Evolutionary conservation across 2,329 filamentous ascomycete genomes (phyloP), one percentile per base, ranked within the genome.

Genomic region (Raffaelea arxii): DNA sequence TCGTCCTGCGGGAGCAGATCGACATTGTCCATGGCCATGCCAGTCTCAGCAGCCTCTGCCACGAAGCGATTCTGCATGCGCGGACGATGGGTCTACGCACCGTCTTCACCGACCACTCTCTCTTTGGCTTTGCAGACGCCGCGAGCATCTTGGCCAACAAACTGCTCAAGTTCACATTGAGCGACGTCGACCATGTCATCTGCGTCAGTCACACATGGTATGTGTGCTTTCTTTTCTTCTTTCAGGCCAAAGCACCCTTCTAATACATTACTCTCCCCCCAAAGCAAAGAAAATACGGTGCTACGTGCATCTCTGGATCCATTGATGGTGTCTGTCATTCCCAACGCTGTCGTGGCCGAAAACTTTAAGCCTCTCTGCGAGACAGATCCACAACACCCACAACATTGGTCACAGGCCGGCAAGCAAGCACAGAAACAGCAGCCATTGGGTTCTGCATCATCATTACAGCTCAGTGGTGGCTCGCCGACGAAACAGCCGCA

Each of bases 201-300:
- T 98, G 92, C 59, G 92, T 98, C 57, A 96, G 89, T 65, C 90
- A 98, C 70, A 98, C 92, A 35, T 96, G 91, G 89, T 92, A 19
- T 4, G 43, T 69, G n/a, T 53, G 12, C 32, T 11, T 43, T 16
- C 10, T 7, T 14, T 4, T 35, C 27, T 35, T 11, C 10, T 7
- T 43, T 19, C 6, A n/a, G n/a, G n/a, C n/a, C n/a, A n/a, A n/a
- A n/a, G n/a, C n/a, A n/a, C n/a, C n/a, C n/a, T n/a, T n/a, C n/a
- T n/a, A n/a, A n/a, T n/a, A n/a, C n/a, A n/a, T n/a, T n/a, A n/a
- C n/a, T n/a, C n/a, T n/a, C n/a, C n/a, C n/a, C n/a, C n/a, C n/a
- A n/a, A n/a, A 94, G 89, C 70, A 98, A 98, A 63, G 92, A 98
- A 64, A 98, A 98, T 59, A 98, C 92, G 0, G 92, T 97, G 6